Base-by-base conservation (phyloP, 768 basidiomycete genomes). In the Austroboletus eburneus region DNA sequence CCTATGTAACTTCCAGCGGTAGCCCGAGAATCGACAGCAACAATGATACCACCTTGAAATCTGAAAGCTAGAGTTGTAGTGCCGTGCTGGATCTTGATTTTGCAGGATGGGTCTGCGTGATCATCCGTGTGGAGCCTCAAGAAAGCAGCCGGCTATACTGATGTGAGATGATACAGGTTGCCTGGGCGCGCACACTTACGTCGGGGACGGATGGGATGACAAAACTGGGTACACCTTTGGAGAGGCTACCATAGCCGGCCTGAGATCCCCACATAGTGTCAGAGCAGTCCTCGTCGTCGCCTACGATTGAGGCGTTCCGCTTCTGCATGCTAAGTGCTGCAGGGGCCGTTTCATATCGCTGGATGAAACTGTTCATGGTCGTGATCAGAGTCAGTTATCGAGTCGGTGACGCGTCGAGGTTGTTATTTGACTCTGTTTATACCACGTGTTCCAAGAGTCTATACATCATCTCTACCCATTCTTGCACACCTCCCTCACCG, bases 11-110 rank as follows among this genome's bases (percentile, higher is more conserved):
- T 91, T 64, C 96, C 96, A 25, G 94, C 90, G 8, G 96, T 97
- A 25, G 96, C 96, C 68, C 96, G 73, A 29, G 95, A 97, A 66
- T 99, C 96, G n/a, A 99, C 96, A 18, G 92, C 91, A n/a, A 98
- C 96, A 51, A 98, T 94, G 48, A 98, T 92, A 45, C 96, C 96
- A 18, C 96, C 96, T 63, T 90, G 74, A 73, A 87, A 99, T 64
- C 91, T 78, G 79, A 99, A 99, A 7, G 96, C 96, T 34, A 99
- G 77, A 3, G 96, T 98, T 9, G 96, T 99, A 22, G 96, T 99
- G 58, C 96, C 96, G 65, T 99, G 96, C 65, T 92, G 87, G 56
- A 99, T 94, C 76, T 98, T 98, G 70, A 99, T 98, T 69, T 80
- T 84, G 74, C 93, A 96, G 48, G 78, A 81, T 34, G 92, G 89